These are phyloP conservation scores for Bonia amplexicaulis DNA, from an alignment of 176 grass and related monocot genomes.

Conservation along the genomic window DNA sequence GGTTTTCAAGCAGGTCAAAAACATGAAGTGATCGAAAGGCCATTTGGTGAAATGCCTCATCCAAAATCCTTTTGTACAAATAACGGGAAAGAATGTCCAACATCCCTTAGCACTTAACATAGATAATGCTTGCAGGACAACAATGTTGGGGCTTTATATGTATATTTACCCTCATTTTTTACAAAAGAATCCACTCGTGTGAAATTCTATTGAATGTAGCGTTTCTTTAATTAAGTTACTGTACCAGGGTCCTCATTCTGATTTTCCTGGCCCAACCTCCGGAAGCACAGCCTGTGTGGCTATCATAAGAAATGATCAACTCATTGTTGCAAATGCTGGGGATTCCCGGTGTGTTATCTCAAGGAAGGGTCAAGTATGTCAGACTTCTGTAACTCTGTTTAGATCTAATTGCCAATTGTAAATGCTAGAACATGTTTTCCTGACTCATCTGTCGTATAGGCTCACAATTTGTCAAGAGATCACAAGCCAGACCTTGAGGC, in stretches of 20 bases:
- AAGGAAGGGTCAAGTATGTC: constrained; percentile 75
- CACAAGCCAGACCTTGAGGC: constrained; percentile 85
- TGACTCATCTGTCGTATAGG: constrained; percentile 41
- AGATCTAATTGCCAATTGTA: background rate
- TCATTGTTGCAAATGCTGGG: constrained; percentile 95
- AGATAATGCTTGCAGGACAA: background rate
- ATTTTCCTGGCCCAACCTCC: constrained; percentile 74
- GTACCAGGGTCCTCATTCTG: constrained; percentile 71
- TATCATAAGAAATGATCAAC: constrained; percentile 76
- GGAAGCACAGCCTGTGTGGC: constrained; percentile 96
- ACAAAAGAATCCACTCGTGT: background rate
- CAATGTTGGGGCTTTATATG: background rate
- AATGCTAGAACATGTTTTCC: constrained; percentile 2
- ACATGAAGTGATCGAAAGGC: background rate
- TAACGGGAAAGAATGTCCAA: background rate
- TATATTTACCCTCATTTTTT: background rate
- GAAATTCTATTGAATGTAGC: constrained; percentile 6
- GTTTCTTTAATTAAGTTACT: constrained; percentile 19
- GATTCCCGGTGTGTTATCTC: constrained; percentile 97
- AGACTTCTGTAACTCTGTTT: background rate
- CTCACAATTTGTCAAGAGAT: constrained; percentile 79
- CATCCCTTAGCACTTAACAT: background rate
- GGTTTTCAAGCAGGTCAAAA: background rate
- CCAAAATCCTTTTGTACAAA: background rate
- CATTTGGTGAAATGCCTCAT: constrained; percentile 7